Evolutionary conservation across 495 filamentous ascomycete genomes (phyloP).

Genomic region (Penicillium crystallinum): DNA sequence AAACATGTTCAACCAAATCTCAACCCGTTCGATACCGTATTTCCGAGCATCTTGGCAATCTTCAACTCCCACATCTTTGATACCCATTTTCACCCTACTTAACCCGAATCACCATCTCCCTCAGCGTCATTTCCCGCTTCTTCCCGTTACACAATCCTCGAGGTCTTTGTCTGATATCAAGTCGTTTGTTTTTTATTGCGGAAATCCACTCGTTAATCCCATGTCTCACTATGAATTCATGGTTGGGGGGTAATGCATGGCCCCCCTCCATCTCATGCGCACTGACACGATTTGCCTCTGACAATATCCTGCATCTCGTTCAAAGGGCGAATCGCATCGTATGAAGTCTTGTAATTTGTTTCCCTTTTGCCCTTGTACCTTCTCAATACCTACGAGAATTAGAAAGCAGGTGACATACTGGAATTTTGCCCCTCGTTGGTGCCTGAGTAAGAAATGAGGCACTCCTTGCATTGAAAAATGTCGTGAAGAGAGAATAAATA

Average conservation of each 20-base stretch:
- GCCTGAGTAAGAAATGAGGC: neutral
- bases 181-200: neutral
- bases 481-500: neutral
- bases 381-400: neutral
- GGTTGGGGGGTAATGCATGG: slow-evolving; percentile 1
- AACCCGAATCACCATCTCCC: too few species aligned
- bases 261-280: slow-evolving; percentile 22
- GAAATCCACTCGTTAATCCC: neutral
- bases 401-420: neutral
- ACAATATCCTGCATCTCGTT: neutral
- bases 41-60: too few species aligned
- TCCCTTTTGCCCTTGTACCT: neutral
- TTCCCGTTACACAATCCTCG: too few species aligned
- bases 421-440: slow-evolving; percentile 4
- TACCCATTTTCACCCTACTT: too few species aligned
- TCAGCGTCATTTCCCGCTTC: too few species aligned
- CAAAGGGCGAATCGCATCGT: neutral
- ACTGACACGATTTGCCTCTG: slow-evolving; percentile 12
- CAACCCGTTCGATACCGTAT: too few species aligned
- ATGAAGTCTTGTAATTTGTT: slow-evolving; percentile 6
- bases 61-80: too few species aligned
- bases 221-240: slow-evolving; percentile 2
- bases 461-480: slow-evolving; percentile 12
- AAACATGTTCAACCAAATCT: neutral
- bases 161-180: neutral